Evolutionary conservation across 164 flowering plant genomes (phyloP), one percentile per base, ranked within the genome.

Genomic region (Piper betle): DNA sequence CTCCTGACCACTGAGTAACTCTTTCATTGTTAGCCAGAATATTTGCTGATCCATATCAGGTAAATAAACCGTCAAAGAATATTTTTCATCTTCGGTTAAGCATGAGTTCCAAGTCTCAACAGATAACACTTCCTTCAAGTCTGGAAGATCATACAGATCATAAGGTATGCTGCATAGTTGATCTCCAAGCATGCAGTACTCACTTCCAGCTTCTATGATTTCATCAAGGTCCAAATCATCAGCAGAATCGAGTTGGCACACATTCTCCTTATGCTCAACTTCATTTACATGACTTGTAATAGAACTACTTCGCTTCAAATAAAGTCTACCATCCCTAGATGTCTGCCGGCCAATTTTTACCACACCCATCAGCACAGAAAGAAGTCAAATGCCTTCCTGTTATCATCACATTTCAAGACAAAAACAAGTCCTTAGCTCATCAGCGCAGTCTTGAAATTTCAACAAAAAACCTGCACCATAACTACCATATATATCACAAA

Each of bases 1-100:
- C 18, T 74, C 56, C 39, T 58, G 58, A 55, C 77, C 77, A 60
- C 68, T 65, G 60, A 77, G 72, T 43, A 77, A 72, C 50, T 74
- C 73, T 40, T 53, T 67, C 77, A 77, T 67, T 18, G 80, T 77
- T 58, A 67, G 18, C 64, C 69, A 66, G 63, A 74, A 74, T 18
- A 75, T 74, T 17, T 71, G 70, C 61, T 71, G 75, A 64, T 74
- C 75, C 75, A 77, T 65, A 69, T 77, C 75, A 6, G 77, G 80
- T 54, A 77, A 68, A 60, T 66, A 72, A 39, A 70, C 71, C 4
- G 80, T 67, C n/a, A 77, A 72, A 53, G 59, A 64, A 56, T 69
- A 72, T 69, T 73, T 77, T 60, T 74, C 75, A 55, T 71, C 75
- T 37, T 77, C 80, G 10, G 75, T 77, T 62, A 77, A 67, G 58